Evolutionary conservation across 2,329 filamentous ascomycete species (phyloP), one percentile per base, ranked within the genome.

Genomic region (Pochonia chlamydosporia): DNA sequence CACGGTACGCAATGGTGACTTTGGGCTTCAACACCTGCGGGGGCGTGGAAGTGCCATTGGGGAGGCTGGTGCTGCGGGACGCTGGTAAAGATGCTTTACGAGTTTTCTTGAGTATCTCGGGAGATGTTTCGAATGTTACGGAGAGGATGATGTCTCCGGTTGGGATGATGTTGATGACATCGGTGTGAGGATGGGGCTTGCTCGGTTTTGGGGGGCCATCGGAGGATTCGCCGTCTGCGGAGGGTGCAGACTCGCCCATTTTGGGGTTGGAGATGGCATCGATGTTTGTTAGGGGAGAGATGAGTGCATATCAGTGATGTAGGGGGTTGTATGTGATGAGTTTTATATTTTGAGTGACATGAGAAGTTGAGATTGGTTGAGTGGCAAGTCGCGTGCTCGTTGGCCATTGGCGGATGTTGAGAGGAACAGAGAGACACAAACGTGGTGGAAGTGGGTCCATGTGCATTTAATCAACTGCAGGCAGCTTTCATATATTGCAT

Each of bases 131-230:
- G 58, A 89, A 87, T 7, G 75, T 75, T 30, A 89, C 75, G 51
- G 82, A 74, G 13, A 90, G 73, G 26, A 89, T 61, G 18, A 89
- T 63, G 57, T 89, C 82, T 30, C 86, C 86, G 14, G 69, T 65
- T 4, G 71, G 54, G 20, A 74, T 74, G 43, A 89, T 75, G 26
- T 72, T 67, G 37, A 81, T 61, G 46, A 80, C 30, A 20, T 44
- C 18, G 3, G 33, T n/a, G n/a, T n/a, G 33, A 18, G 8, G 16
- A 16, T 36, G 33, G 4, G 20, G 35, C 13, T 39, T 23, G 35
- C 18, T 23, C 18, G 35, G 18, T 14, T 49, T 28, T n/a, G 24
- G n/a, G 40, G 40, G 40, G 25, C 39, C 18, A 18, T 23, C 30
- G 18, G 28, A 20, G 35, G 11, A 31, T 30, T 50, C 52, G 46